Evolutionary conservation across 2,329 filamentous ascomycete species (phyloP).

Genomic region (Malbranchea cinnamomea): DNA sequence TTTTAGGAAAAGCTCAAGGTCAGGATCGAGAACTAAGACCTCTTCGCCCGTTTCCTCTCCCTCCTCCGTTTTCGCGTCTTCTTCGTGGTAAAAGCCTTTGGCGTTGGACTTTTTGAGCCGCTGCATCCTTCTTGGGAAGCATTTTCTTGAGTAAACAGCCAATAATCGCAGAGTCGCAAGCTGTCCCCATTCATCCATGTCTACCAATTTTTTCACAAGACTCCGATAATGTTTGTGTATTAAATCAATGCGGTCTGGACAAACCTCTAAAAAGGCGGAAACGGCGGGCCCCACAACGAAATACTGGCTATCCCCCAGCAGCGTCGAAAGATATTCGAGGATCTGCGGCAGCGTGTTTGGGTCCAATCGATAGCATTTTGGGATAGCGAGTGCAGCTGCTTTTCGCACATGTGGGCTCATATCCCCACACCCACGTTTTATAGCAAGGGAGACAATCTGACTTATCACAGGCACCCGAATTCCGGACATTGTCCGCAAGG

Average conservation of each 20-base stretch:
- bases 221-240: slow-evolving; percentile 81
- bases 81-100: slow-evolving; percentile 72
- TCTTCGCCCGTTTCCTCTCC: slow-evolving; percentile 34
- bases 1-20: slow-evolving; percentile 67
- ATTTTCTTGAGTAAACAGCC: slow-evolving; percentile 70
- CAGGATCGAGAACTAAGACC: slow-evolving; percentile 54
- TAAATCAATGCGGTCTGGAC: slow-evolving; percentile 72
- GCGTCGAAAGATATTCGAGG: slow-evolving; percentile 59
- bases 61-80: slow-evolving; percentile 31
- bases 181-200: slow-evolving; percentile 99
- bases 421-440: slow-evolving; percentile 83
- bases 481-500: slow-evolving; percentile 89
- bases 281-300: slow-evolving; percentile 93
- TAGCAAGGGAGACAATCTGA: slow-evolving; percentile 89
- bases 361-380: slow-evolving; percentile 88
- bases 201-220: slow-evolving; percentile 77
- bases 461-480: slow-evolving; percentile 96
- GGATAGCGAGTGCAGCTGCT: slow-evolving; percentile 81
- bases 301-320: slow-evolving; percentile 85
- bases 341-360: slow-evolving; percentile 73
- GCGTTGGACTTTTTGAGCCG: slow-evolving; percentile 42
- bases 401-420: slow-evolving; percentile 92
- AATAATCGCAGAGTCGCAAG: slow-evolving; percentile 68
- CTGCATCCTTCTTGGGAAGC: slow-evolving; percentile 59
- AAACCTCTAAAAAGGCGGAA: slow-evolving; percentile 74